Evolutionary conservation across 306 rosid species (phyloP).

Genomic region (Ziziphus jujuba): DNA sequence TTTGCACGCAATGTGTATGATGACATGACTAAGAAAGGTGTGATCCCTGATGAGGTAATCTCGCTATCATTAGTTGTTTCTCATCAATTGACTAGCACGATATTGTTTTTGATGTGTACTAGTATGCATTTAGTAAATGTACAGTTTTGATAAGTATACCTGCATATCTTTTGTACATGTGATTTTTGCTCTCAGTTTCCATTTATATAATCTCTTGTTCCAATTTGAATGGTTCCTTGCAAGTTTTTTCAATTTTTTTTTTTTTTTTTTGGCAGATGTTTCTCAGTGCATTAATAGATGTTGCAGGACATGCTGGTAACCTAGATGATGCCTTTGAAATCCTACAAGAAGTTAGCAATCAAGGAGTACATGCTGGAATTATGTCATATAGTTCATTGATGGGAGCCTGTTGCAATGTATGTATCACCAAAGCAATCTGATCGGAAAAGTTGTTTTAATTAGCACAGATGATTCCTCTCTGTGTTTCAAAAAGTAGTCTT

Average conservation of each 20-base stretch:
- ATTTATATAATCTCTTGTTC: neutral
- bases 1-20: conserved; percentile 63
- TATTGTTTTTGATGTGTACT: neutral
- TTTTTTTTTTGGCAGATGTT: conserved; percentile 64
- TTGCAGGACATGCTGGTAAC: conserved; percentile 89
- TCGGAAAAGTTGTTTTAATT: neutral
- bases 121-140: too few relatives aligned
- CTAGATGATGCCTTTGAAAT: conserved; percentile 89
- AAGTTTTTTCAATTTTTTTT: conserved; percentile 26
- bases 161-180: neutral
- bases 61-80: conserved; percentile 13
- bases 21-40: conserved; percentile 74
- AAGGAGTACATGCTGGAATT: conserved; percentile 62
- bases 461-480: neutral
- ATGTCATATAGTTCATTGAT: conserved; percentile 87
- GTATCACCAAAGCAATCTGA: conserved; percentile 31
- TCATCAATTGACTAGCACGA: neutral
- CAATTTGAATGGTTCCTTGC: conserved; percentile 8
- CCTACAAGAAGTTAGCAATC: conserved; percentile 56
- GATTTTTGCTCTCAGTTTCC: conserved; percentile 21
- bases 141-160: too few relatives aligned
- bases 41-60: conserved; percentile 84
- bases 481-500: conserved; percentile 1
- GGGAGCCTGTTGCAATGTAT: conserved; percentile 99
- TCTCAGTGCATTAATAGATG: conserved; percentile 92